Percentiles rank a stretch among this genome's conserved stretches.
Conservation (phyloP, 352 stramenopile species). For the Pythium periplocum region DNA sequence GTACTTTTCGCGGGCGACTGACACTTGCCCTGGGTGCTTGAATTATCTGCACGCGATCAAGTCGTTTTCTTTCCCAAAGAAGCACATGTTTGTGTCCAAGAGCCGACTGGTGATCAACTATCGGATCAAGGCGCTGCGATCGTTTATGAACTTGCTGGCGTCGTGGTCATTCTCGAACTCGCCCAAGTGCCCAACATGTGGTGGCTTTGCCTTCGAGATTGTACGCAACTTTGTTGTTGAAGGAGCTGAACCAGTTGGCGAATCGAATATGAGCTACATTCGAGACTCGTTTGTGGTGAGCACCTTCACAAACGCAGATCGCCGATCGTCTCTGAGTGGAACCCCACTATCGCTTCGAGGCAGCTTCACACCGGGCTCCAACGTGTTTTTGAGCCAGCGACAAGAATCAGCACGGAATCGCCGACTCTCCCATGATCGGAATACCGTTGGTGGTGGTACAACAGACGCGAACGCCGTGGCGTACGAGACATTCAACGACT, state of each 20-base stretch:
- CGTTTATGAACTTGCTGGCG: constrained; percentile 78
- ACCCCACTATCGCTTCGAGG: constrained; percentile 22
- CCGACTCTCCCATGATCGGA: neutral
- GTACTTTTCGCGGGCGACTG: constrained; percentile 58
- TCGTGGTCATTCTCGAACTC: constrained; percentile 79
- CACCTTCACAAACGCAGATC: constrained; percentile 36
- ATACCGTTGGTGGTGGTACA: constrained; percentile 4
- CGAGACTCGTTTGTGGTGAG: constrained; percentile 55
- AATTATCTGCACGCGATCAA: constrained; percentile 78
- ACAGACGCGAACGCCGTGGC: constrained; percentile 16
- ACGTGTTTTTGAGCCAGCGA: constrained; percentile 21
- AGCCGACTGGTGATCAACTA: constrained; percentile 81
- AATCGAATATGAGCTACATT: constrained; percentile 65
- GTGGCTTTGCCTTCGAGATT: constrained; percentile 72
- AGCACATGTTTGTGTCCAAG: constrained; percentile 77
- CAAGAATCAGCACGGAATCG: constrained; percentile 2
- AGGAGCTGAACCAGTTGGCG: constrained; percentile 36
- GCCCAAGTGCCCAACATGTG: constrained; percentile 81
- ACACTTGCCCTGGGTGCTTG: constrained; percentile 73
- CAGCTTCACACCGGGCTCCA: constrained; percentile 49
- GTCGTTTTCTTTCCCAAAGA: constrained; percentile 83
- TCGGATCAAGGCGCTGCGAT: constrained; percentile 72
- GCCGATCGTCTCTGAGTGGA: constrained; percentile 13
- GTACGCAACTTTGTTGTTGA: constrained; percentile 79
- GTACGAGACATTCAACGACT: constrained; percentile 79